Percentiles rank a stretch among this genome's conserved stretches.
Conservation (phyloP, 1,284 basidiomycete genomes). For the Papiliotrema fonsecae region DNA sequence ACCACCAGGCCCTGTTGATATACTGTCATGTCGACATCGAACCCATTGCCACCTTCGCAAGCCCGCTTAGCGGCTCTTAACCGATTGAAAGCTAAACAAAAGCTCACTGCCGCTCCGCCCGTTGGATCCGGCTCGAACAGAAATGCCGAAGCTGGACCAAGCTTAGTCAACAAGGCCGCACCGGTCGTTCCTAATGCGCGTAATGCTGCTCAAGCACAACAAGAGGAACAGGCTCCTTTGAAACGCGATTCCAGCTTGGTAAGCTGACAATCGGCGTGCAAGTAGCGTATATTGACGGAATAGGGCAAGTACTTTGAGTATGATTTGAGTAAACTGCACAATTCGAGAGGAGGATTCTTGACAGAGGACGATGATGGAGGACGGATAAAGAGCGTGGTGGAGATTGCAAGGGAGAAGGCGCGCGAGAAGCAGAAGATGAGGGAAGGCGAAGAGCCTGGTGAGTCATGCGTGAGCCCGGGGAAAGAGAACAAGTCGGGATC, state of each 20-base stretch:
- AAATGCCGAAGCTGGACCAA: neutral
- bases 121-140: neutral
- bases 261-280: slow-evolving; percentile 6
- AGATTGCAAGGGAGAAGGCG: slow-evolving; percentile 66
- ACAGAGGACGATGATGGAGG: slow-evolving; percentile 54
- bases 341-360: slow-evolving; percentile 84
- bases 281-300: neutral
- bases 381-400: slow-evolving; percentile 57
- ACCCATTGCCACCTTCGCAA: slow-evolving; percentile 32
- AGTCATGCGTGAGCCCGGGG: slow-evolving; percentile 9
- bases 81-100: slow-evolving; percentile 44
- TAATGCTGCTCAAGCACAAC: slow-evolving; percentile 39
- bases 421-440: slow-evolving; percentile 62
- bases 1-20: too few species aligned
- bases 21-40: neutral
- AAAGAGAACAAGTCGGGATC: neutral
- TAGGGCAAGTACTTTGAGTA: slow-evolving; percentile 81
- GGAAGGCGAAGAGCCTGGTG: slow-evolving; percentile 66
- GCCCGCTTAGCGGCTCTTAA: slow-evolving; percentile 45
- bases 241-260: slow-evolving; percentile 42
- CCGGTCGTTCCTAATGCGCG: slow-evolving; percentile 31
- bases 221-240: slow-evolving; percentile 28
- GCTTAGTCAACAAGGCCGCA: slow-evolving; percentile 30
- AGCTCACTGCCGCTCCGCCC: slow-evolving; percentile 10
- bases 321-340: slow-evolving; percentile 90